Conservation (phyloP, 495 filamentous ascomycete species). For the Staphylotrichum tortipilum region DNA sequence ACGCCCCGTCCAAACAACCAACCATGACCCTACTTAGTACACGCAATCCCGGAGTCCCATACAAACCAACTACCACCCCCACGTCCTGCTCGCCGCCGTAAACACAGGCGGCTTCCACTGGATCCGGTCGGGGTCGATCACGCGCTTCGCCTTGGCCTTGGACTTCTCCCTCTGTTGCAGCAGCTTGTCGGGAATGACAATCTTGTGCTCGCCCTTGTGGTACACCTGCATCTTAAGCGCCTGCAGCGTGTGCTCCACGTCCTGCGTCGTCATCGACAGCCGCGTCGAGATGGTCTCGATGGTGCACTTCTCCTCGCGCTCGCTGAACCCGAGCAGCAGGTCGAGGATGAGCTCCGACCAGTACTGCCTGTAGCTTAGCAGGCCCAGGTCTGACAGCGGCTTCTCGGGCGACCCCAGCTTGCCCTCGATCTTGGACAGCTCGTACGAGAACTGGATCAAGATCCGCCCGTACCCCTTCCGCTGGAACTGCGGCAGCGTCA, state of each 20-base stretch:
- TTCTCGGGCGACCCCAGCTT: slow-evolving; percentile 96
- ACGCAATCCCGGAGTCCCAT: not conserved
- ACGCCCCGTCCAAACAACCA: too few relatives aligned
- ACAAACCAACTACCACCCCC: slow-evolving; percentile 92
- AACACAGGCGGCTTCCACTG: slow-evolving; percentile 97
- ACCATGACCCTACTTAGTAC: too few relatives aligned
- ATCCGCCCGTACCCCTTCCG: slow-evolving; percentile 86
- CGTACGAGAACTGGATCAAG: slow-evolving; percentile 95
- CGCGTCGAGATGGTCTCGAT: slow-evolving; percentile 69
- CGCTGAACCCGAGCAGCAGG: slow-evolving; percentile 56
- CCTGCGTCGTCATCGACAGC: slow-evolving; percentile 90
- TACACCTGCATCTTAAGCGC: slow-evolving; percentile 92
- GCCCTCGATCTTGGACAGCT: slow-evolving; percentile 87
- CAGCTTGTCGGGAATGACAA: slow-evolving; percentile 66
- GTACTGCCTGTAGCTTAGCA: slow-evolving; percentile 89
- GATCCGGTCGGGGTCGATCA: slow-evolving; percentile 67
- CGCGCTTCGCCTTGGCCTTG: slow-evolving; percentile 60
- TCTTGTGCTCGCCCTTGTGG: slow-evolving; percentile 87
- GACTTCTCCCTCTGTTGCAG: slow-evolving; percentile 64
- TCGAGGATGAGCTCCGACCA: slow-evolving; percentile 94
- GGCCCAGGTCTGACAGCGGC: slow-evolving; percentile 83
- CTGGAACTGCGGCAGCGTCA: slow-evolving; percentile 93
- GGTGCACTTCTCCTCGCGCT: slow-evolving; percentile 56
- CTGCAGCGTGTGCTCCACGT: slow-evolving; percentile 88
- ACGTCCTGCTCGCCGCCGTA: slow-evolving; percentile 77